Evolutionary conservation across 768 basidiomycete genomes (phyloP).

Genomic region (Asterophora lycoperdoides): DNA sequence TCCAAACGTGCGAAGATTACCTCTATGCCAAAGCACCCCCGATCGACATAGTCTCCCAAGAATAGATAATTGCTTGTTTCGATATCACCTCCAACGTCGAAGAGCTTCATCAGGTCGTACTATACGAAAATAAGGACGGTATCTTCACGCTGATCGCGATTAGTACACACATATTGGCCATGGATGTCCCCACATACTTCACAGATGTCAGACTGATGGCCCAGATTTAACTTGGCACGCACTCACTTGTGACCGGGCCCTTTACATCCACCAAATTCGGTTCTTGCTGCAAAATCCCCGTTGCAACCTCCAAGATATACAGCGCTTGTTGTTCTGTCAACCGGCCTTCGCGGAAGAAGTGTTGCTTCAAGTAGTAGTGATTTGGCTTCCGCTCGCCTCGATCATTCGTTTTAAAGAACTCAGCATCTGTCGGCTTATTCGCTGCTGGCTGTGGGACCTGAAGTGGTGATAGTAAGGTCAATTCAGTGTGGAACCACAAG

Average conservation of each 20-base stretch:
- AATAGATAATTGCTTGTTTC: slow-evolving; percentile 85
- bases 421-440: slow-evolving; percentile 62
- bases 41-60: slow-evolving; percentile 95
- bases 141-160: neutral
- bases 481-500: neutral
- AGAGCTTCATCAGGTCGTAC: slow-evolving; percentile 98
- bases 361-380: slow-evolving; percentile 75
- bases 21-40: slow-evolving; percentile 84
- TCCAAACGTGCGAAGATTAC: slow-evolving; percentile 23
- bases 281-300: slow-evolving; percentile 65
- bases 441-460: slow-evolving; percentile 71
- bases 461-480: slow-evolving; percentile 5
- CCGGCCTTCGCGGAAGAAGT: slow-evolving; percentile 85
- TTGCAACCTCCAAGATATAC: slow-evolving; percentile 69
- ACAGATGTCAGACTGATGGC: neutral
- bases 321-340: slow-evolving; percentile 83
- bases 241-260: slow-evolving; percentile 87
- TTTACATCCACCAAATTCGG: slow-evolving; percentile 83
- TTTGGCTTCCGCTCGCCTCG: slow-evolving; percentile 62
- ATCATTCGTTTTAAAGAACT: slow-evolving; percentile 59
- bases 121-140: slow-evolving; percentile 25
- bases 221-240: neutral
- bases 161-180: slow-evolving; percentile 78
- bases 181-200: slow-evolving; percentile 96
- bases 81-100: slow-evolving; percentile 88